Evolutionary conservation across 805 yeast genomes (phyloP).

Genomic region (Metschnikowia corniflorae): DNA sequence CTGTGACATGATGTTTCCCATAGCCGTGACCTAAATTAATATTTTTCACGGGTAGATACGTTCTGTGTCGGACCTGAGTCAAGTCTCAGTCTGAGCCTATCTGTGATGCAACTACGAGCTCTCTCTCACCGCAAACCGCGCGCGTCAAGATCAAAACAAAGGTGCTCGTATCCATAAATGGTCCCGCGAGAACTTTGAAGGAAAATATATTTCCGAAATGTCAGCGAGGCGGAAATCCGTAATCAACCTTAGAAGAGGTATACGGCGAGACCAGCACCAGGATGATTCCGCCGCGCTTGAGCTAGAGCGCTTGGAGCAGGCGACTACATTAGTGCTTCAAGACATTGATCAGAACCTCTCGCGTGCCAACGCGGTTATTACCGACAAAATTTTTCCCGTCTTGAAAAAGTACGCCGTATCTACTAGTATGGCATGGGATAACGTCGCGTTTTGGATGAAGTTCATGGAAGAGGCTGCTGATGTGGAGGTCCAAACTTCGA

Average conservation of each 20-base stretch:
- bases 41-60: too few species aligned
- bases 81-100: too few species aligned
- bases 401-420: constrained; percentile 56
- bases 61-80: too few species aligned
- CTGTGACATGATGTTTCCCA: constrained; percentile 49
- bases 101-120: too few species aligned
- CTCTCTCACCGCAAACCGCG: too few species aligned
- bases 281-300: constrained; percentile 25
- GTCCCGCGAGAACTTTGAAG: too few species aligned
- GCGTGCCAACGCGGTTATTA: constrained; percentile 62
- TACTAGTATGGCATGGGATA: constrained; percentile 60
- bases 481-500: constrained; percentile 55
- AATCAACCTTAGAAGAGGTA: constrained; percentile 8
- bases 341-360: constrained; percentile 74
- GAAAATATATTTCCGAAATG: constrained; percentile 1
- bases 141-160: too few species aligned
- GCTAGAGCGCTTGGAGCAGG: constrained; percentile 69
- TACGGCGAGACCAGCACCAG: constrained; percentile 11
- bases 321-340: constrained; percentile 71
- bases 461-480: constrained; percentile 75
- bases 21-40: too few species aligned
- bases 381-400: constrained; percentile 64
- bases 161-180: too few species aligned
- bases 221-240: constrained; percentile 16
- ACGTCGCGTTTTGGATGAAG: constrained; percentile 70